These are phyloP conservation scores for Dissophora ornata DNA, from an alignment of 192 early-diverging fungal species.

Conservation along the genomic window DNA sequence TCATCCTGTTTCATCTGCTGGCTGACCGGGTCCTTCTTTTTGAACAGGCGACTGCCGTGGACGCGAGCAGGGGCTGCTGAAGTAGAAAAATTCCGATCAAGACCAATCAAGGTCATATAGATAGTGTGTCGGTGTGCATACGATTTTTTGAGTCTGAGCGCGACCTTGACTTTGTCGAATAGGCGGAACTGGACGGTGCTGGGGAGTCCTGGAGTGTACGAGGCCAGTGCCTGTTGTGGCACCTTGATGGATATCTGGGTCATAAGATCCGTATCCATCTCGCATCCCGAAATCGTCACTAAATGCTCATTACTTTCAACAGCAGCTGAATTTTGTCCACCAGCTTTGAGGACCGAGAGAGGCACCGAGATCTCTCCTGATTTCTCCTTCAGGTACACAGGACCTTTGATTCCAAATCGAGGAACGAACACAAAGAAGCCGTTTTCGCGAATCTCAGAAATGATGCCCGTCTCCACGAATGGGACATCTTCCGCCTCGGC, in stretches of 20 bases:
- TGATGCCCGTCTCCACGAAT: slow-evolving; percentile 71
- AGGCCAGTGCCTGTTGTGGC: slow-evolving; percentile 33
- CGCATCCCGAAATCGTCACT: slow-evolving; percentile 17
- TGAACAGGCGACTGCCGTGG: slow-evolving; percentile 21
- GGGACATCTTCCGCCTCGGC: slow-evolving; percentile 26
- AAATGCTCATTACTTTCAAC: background rate
- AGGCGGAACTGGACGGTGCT: slow-evolving; percentile 60
- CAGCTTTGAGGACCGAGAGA: slow-evolving; percentile 67
- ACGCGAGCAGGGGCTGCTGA: background rate
- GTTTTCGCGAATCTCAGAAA: slow-evolving; percentile 78
- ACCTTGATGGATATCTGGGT: slow-evolving; percentile 58
- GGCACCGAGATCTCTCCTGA: slow-evolving; percentile 66
- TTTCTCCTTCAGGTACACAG: slow-evolving; percentile 74
- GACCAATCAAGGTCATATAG: slow-evolving; percentile 72
- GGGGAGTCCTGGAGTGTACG: slow-evolving; percentile 38
- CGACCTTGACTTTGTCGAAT: slow-evolving; percentile 74
- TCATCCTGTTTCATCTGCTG: slow-evolving; percentile 29
- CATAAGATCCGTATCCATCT: slow-evolving; percentile 60
- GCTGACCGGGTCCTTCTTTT: slow-evolving; percentile 1
- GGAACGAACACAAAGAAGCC: slow-evolving; percentile 72
- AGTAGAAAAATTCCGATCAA: slow-evolving; percentile 19
- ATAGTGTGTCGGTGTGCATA: slow-evolving; percentile 71
- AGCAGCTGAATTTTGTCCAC: slow-evolving; percentile 37
- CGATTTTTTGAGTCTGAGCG: slow-evolving; percentile 67
- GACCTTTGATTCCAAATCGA: slow-evolving; percentile 76